Evolutionary conservation across 257 asterid genomes (phyloP).

Genomic region (Solanum rostratum): DNA sequence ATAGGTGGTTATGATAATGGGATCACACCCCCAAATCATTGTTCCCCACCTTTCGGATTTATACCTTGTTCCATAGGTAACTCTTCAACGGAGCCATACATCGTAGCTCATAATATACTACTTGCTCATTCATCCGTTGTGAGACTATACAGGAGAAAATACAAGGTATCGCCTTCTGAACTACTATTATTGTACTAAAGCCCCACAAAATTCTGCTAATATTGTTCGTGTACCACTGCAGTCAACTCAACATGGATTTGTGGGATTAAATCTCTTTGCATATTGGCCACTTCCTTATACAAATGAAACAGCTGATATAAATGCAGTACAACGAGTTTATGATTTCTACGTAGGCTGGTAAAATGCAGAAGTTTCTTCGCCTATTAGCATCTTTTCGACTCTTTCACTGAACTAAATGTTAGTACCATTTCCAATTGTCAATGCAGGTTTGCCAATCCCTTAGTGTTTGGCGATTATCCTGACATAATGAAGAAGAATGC

Average conservation of each 20-base stretch:
- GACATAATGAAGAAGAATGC: conserved; percentile 31
- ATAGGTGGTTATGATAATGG: conserved; percentile 39
- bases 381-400: neutral
- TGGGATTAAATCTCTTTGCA: conserved; percentile 41
- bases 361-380: neutral
- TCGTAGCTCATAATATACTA: conserved; percentile 35
- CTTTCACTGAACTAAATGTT: neutral
- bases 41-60: conserved; percentile 12
- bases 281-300: conserved; percentile 24
- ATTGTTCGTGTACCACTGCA: conserved; percentile 2
- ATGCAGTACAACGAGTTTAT: conserved; percentile 38
- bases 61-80: conserved; percentile 15
- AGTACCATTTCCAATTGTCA: neutral
- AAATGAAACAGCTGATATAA: conserved; percentile 21
- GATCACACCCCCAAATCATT: conserved; percentile 31
- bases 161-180: conserved; percentile 18
- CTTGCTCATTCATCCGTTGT: conserved; percentile 36
- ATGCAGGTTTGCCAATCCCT: conserved; percentile 45
- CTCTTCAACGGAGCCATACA: conserved; percentile 37
- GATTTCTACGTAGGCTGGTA: conserved; percentile 52
- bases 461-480: conserved; percentile 57
- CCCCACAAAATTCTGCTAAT: neutral
- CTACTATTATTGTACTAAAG: neutral
- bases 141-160: conserved; percentile 26
- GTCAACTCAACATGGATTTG: conserved; percentile 44